Base-by-base conservation (phyloP, 2,329 filamentous ascomycete species). In the Metarhizium guizhouense region DNA sequence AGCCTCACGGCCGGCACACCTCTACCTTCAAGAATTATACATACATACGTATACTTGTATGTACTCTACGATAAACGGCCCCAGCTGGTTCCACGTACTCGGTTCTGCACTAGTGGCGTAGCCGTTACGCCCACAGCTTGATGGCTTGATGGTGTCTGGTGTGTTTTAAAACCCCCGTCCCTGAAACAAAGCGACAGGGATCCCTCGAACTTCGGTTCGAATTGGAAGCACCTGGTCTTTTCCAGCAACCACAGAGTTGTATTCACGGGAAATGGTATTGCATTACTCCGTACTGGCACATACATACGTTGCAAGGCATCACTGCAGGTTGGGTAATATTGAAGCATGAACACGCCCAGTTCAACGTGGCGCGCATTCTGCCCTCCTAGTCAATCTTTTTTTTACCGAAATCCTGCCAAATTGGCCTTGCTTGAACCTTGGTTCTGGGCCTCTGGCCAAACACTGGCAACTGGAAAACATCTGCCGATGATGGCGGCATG, bases 71-170 rank as follows among this genome's bases (percentile, higher is more conserved):
- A 38, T 18, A 11, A 51, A 11, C 11, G 48, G 48, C 16, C 45
- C 53, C 18, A 10, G 51, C 30, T 18, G 47, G 53, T 60, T 53
- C 55, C 56, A 54, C 54, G 58, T 53, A 57, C 58, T 54, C 34
- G 54, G 58, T 56, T 40, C 54, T 40, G 40, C 43, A 20, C 47
- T n/a, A 18, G 51, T 45, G 45, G 51, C 47, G 36, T 20, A n/a
- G n/a, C 40, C 49, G 16, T 16, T 25, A 4, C 25, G 4, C 25
- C 25, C 25, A 25, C 43, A 18, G 32, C 30, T 34, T 34, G 34
- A 40, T 43, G 50, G 50, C 18, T 53, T 34, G 50, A 25, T 50
- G 25, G 40, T 30, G 30, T 43, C 7, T 43, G 40, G 25, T 25
- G 25, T 25, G 25, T 25, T 55, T 47, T 47, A 3, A 3, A 36